Evolutionary conservation across 768 basidiomycete genomes (phyloP).

Genomic region (Boletus subparvulus): DNA sequence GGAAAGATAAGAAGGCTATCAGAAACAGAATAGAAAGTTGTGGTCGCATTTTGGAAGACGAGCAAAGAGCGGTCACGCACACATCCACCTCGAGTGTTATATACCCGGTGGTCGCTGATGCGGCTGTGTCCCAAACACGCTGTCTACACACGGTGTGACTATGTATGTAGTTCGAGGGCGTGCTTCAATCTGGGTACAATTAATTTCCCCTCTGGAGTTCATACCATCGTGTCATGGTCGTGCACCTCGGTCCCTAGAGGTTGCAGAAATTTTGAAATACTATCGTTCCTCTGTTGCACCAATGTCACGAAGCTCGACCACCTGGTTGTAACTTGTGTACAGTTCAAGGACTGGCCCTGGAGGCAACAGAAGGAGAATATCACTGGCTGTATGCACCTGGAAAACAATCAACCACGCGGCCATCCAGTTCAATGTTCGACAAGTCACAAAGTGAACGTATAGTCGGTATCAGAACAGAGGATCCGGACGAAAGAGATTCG

Average conservation of each 20-base stretch:
- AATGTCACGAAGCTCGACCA: not conserved
- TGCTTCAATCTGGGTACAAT: too few species aligned
- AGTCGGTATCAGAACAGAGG: not conserved
- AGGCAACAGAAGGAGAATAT: not conserved
- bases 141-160: too few species aligned
- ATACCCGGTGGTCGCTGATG: too few species aligned
- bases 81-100: not conserved
- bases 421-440: not conserved
- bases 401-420: not conserved
- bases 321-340: not conserved
- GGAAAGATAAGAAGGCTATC: not conserved
- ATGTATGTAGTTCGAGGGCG: too few species aligned
- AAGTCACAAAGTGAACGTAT: not conserved
- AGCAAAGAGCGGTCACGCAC: not conserved
- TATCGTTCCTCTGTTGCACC: not conserved
- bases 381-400: not conserved
- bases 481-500: not conserved
- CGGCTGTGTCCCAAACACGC: too few species aligned
- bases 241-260: too few species aligned
- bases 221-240: too few species aligned
- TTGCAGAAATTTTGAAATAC: too few species aligned
- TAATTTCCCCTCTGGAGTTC: too few species aligned
- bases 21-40: not conserved
- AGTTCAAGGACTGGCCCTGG: not conserved
- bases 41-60: constrained; percentile 2